A percentile compares a stretch with the other conserved stretches of the same genome.
phyloP scores from a whole-genome alignment of 2,329 filamentous ascomycete species.

The Ilyonectria destructans region DNA sequence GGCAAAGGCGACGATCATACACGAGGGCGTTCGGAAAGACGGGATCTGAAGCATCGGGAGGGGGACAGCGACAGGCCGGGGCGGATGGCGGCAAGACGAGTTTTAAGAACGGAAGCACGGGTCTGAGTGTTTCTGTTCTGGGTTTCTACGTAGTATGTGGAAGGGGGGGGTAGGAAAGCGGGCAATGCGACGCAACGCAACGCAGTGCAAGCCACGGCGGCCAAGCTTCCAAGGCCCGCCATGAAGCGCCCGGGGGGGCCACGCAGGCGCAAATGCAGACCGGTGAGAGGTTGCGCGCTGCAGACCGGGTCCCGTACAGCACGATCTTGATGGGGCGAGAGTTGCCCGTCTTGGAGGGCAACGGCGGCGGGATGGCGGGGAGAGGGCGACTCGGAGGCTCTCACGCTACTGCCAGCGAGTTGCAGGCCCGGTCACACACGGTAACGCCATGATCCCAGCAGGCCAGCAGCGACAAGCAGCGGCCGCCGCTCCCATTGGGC shows the following conservation, averaged over 20 bases:
- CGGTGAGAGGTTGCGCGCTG: slow-evolving; percentile 22
- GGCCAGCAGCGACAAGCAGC: background rate
- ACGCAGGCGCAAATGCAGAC: slow-evolving; percentile 5
- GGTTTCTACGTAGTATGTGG: background rate
- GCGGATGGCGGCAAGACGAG: slow-evolving; percentile 45
- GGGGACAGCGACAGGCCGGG: background rate
- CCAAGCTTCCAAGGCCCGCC: slow-evolving; percentile 4
- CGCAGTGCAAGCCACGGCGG: slow-evolving; percentile 11
- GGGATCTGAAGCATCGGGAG: slow-evolving; percentile 29
- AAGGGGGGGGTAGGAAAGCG: background rate
- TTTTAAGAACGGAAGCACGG: slow-evolving; percentile 37
- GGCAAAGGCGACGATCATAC: slow-evolving; percentile 39
- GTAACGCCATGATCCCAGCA: background rate
- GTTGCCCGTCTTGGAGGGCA: no score
- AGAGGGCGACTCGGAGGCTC: background rate
- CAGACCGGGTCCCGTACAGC: background rate
- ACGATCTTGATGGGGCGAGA: background rate
- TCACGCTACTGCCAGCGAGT: no score
- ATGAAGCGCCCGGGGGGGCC: background rate
- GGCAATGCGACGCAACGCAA: slow-evolving; percentile 13
- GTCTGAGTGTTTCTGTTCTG: background rate
- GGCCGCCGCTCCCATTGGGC: slow-evolving; percentile 8
- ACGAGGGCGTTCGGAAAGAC: slow-evolving; percentile 42
- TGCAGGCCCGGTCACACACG: slow-evolving; percentile 17
- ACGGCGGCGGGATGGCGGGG: background rate